phyloP scores from a whole-genome alignment of 768 basidiomycete species.

The Russula vinacea region DNA sequence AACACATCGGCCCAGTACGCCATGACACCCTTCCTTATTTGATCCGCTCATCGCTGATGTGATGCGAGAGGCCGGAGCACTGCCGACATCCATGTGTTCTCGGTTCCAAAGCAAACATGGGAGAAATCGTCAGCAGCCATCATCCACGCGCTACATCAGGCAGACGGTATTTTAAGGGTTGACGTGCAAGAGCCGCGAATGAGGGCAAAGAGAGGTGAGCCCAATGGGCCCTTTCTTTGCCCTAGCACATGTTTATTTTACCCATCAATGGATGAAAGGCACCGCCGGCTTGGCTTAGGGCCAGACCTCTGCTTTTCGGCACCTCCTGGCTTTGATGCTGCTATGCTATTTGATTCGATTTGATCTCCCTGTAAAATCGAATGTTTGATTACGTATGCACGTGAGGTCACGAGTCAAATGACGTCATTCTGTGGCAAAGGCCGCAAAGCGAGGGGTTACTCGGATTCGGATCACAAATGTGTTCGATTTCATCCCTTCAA shows the following conservation, averaged over 20 bases:
- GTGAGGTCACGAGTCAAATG: slow-evolving; percentile 12
- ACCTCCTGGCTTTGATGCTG: neutral
- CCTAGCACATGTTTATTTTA: neutral
- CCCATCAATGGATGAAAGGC: slow-evolving; percentile 10
- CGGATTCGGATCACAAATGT: too few relatives aligned
- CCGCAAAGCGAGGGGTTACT: too few relatives aligned
- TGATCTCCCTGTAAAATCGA: neutral
- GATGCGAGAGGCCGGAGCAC: slow-evolving; percentile 22
- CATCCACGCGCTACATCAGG: slow-evolving; percentile 14
- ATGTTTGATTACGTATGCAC: neutral
- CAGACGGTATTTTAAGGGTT: slow-evolving; percentile 27
- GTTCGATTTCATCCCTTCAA: too few relatives aligned
- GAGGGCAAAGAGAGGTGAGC: slow-evolving; percentile 27
- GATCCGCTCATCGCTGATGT: slow-evolving; percentile 16
- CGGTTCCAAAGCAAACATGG: slow-evolving; percentile 24
- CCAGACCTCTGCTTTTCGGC: neutral
- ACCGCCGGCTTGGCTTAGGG: neutral
- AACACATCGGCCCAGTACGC: slow-evolving; percentile 25
- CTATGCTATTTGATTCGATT: too few relatives aligned
- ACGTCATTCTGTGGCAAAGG: slow-evolving; percentile 11
- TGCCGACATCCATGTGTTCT: slow-evolving; percentile 27
- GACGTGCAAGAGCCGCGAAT: slow-evolving; percentile 27
- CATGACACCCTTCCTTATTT: slow-evolving; percentile 1
- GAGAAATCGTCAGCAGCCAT: slow-evolving; percentile 14
- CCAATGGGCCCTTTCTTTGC: neutral